Percentiles rank a stretch among this genome's conserved stretches.
phyloP scores from a whole-genome alignment of 164 flowering plant species.

The Berberis thunbergii region DNA sequence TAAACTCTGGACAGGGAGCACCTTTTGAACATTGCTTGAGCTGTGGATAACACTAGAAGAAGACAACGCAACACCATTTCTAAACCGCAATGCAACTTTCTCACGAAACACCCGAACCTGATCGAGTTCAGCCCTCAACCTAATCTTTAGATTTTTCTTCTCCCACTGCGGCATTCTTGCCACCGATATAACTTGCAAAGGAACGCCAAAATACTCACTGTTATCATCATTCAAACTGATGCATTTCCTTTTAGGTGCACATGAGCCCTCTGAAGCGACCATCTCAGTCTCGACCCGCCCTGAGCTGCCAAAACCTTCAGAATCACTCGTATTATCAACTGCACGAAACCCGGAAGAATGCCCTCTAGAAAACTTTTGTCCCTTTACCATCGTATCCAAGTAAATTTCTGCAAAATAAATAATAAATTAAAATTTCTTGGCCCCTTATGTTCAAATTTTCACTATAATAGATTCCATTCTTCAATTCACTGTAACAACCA shows the following conservation, averaged over 20 bases:
- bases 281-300: constrained; percentile 47
- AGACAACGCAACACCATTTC: constrained; percentile 21
- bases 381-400: constrained; percentile 37
- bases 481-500: too few species aligned
- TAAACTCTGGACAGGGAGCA: constrained; percentile 15
- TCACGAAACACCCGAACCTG: constrained; percentile 42
- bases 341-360: constrained; percentile 44
- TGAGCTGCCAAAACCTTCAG: constrained; percentile 72
- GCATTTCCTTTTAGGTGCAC: constrained; percentile 50
- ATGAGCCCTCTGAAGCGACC: constrained; percentile 55
- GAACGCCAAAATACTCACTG: constrained; percentile 45
- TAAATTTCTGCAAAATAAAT: constrained; percentile 4
- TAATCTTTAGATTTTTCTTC: constrained; percentile 42
- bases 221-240: constrained; percentile 44
- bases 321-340: constrained; percentile 64
- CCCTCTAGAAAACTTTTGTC: constrained; percentile 46
- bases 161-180: constrained; percentile 55
- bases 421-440: too few species aligned
- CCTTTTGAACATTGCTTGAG: constrained; percentile 36
- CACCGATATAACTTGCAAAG: constrained; percentile 42
- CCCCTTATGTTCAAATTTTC: too few species aligned
- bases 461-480: too few species aligned
- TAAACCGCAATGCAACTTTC: constrained; percentile 19
- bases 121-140: constrained; percentile 61
- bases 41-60: constrained; percentile 43